phyloP scores from a whole-genome alignment of 495 filamentous ascomycete genomes.

The Daldinia loculata region DNA sequence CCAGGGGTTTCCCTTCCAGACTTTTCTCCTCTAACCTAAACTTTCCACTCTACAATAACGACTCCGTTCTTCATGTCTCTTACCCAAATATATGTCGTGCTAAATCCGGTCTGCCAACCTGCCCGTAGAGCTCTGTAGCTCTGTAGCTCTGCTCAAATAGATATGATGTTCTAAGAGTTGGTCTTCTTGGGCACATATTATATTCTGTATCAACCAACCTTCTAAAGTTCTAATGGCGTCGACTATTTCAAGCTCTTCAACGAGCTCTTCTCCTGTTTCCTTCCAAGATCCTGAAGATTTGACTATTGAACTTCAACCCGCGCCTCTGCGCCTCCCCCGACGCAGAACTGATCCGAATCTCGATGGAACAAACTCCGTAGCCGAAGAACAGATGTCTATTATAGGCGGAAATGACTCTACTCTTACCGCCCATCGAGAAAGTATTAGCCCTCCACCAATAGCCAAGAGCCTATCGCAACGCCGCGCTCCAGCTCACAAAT shows the following conservation, averaged over 20 bases:
- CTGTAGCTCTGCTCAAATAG: constrained; percentile 14
- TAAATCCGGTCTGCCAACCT: neutral
- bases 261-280: constrained; percentile 27
- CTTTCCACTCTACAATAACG: neutral
- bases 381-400: constrained; percentile 5
- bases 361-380: constrained; percentile 19
- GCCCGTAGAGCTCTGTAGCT: constrained; percentile 3
- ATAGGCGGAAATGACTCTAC: neutral
- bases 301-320: constrained; percentile 42
- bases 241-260: constrained; percentile 8
- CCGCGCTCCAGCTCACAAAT: constrained; percentile 26
- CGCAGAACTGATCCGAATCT: constrained; percentile 32
- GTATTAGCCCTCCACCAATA: constrained; percentile 2
- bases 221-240: constrained; percentile 34
- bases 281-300: constrained; percentile 28
- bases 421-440: neutral
- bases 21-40: neutral
- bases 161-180: constrained; percentile 26
- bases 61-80: neutral
- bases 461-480: constrained; percentile 19
- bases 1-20: neutral
- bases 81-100: neutral
- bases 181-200: constrained; percentile 38
- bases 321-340: constrained; percentile 43
- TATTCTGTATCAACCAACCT: constrained; percentile 32